These are phyloP conservation scores for Cadophora luteo-olivacea DNA, from an alignment of 2,329 filamentous ascomycete genomes.

Conservation along the genomic window DNA sequence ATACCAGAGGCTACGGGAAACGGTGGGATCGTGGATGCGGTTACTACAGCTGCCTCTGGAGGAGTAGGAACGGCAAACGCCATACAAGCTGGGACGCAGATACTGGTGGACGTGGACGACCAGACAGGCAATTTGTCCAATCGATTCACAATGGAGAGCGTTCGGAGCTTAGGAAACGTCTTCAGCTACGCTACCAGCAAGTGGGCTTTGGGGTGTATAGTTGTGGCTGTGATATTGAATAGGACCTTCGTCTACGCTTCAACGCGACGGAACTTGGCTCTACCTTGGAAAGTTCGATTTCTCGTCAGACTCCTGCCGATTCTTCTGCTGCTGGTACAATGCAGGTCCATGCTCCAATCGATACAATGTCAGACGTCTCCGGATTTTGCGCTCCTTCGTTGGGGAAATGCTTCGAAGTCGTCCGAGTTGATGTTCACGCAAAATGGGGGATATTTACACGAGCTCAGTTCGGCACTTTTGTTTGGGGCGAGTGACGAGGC, in stretches of 20 bases:
- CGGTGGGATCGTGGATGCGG: constrained; percentile 48
- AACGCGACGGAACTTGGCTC: constrained; percentile 77
- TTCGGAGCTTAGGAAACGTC: constrained; percentile 79
- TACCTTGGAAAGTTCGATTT: constrained; percentile 76
- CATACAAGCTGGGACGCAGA: constrained; percentile 37
- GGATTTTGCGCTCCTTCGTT: constrained; percentile 71
- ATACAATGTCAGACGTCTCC: constrained; percentile 91
- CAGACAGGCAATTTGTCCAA: constrained; percentile 51
- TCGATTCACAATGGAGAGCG: constrained; percentile 62
- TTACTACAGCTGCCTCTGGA: constrained; percentile 49
- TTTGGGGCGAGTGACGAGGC: constrained; percentile 75
- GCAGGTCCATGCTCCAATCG: constrained; percentile 75
- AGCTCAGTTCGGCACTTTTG: constrained; percentile 73
- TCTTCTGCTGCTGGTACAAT: constrained; percentile 71
- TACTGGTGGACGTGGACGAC: constrained; percentile 48
- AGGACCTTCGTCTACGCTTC: constrained; percentile 94
- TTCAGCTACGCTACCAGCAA: constrained; percentile 90
- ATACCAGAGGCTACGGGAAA: constrained; percentile 64
- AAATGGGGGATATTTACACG: constrained; percentile 73
- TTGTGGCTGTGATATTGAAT: constrained; percentile 86
- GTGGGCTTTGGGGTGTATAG: constrained; percentile 89
- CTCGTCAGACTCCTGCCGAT: constrained; percentile 75
- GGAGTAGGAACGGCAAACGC: constrained; percentile 46
- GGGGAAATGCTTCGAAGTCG: constrained; percentile 69
- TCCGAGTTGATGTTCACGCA: constrained; percentile 74